A percentile compares a stretch with the other conserved stretches of the same genome.
Conservation (phyloP, 352 stramenopile genomes). For the Globisporangium lucens region DNA sequence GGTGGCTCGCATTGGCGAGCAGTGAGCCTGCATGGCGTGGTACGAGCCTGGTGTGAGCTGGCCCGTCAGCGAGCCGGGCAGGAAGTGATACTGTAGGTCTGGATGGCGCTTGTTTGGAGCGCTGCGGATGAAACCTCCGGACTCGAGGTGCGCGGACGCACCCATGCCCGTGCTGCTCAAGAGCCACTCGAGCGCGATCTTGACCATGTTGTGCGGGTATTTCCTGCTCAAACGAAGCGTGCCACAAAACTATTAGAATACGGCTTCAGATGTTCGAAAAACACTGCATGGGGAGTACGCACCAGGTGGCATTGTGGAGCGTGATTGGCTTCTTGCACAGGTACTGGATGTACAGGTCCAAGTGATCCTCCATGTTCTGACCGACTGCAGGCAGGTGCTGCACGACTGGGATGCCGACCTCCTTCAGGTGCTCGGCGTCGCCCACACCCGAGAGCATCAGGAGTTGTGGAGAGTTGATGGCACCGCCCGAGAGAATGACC, state of each 20-base stretch:
- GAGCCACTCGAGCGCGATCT: slow-evolving; percentile 86
- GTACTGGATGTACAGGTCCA: slow-evolving; percentile 90
- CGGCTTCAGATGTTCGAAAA: background rate
- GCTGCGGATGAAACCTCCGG: slow-evolving; percentile 85
- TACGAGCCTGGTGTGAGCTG: slow-evolving; percentile 54
- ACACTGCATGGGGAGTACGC: background rate
- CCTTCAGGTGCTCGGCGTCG: slow-evolving; percentile 64
- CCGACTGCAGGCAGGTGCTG: slow-evolving; percentile 78
- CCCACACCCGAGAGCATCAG: slow-evolving; percentile 88
- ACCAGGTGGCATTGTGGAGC: slow-evolving; percentile 85
- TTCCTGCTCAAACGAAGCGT: slow-evolving; percentile 25
- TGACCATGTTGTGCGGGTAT: slow-evolving; percentile 86
- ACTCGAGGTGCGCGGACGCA: slow-evolving; percentile 79
- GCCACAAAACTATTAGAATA: background rate
- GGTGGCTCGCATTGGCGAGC: slow-evolving; percentile 85
- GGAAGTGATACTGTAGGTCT: slow-evolving; percentile 89
- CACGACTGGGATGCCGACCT: slow-evolving; percentile 71
- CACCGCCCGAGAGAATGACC: slow-evolving; percentile 84
- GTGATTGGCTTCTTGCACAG: slow-evolving; percentile 86
- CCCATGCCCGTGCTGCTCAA: slow-evolving; percentile 64
- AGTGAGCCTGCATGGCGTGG: slow-evolving; percentile 87
- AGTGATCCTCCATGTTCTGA: slow-evolving; percentile 88
- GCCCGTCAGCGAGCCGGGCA: slow-evolving; percentile 77
- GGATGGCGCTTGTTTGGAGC: slow-evolving; percentile 75
- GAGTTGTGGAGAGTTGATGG: slow-evolving; percentile 87